Percentiles rank a stretch among this genome's conserved stretches.
phyloP scores from a whole-genome alignment of 2,329 filamentous ascomycete genomes.

The Rhynchosporium agropyri region DNA sequence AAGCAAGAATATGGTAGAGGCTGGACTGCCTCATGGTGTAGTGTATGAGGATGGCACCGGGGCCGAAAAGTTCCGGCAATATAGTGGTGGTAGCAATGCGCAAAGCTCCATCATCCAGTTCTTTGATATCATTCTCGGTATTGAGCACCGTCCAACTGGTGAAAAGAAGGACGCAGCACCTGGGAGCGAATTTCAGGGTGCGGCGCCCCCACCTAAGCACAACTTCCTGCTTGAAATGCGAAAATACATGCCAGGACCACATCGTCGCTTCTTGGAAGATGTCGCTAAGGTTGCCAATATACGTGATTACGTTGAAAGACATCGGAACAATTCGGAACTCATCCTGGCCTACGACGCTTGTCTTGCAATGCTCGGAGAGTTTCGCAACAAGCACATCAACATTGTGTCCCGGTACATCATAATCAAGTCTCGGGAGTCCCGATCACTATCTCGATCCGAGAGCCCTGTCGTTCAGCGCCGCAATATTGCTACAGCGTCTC shows the following conservation, averaged over 20 bases:
- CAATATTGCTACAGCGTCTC: slow-evolving; percentile 63
- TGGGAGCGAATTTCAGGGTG: slow-evolving; percentile 51
- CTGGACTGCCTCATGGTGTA: slow-evolving; percentile 84
- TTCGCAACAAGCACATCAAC: slow-evolving; percentile 84
- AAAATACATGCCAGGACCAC: slow-evolving; percentile 91
- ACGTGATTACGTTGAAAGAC: slow-evolving; percentile 73
- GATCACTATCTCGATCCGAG: slow-evolving; percentile 61
- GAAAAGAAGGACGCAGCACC: slow-evolving; percentile 56
- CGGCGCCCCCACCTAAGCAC: slow-evolving; percentile 60
- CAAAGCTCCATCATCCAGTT: slow-evolving; percentile 97
- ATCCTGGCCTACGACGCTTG: slow-evolving; percentile 88
- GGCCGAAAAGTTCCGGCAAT: slow-evolving; percentile 71
- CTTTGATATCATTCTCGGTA: slow-evolving; percentile 88
- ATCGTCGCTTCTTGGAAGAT: slow-evolving; percentile 85
- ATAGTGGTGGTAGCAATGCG: slow-evolving; percentile 92
- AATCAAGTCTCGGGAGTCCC: slow-evolving; percentile 76
- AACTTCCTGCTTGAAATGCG: slow-evolving; percentile 98
- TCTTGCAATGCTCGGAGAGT: slow-evolving; percentile 69
- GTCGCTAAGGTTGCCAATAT: slow-evolving; percentile 83
- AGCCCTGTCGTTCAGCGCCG: slow-evolving; percentile 54
- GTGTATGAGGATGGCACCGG: slow-evolving; percentile 82
- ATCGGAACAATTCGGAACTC: slow-evolving; percentile 64
- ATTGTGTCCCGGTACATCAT: slow-evolving; percentile 97
- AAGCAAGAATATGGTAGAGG: slow-evolving; percentile 96
- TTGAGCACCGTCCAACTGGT: slow-evolving; percentile 89